Conservation (phyloP, 495 filamentous ascomycete species). For the Tetracladium marchalianum region DNA sequence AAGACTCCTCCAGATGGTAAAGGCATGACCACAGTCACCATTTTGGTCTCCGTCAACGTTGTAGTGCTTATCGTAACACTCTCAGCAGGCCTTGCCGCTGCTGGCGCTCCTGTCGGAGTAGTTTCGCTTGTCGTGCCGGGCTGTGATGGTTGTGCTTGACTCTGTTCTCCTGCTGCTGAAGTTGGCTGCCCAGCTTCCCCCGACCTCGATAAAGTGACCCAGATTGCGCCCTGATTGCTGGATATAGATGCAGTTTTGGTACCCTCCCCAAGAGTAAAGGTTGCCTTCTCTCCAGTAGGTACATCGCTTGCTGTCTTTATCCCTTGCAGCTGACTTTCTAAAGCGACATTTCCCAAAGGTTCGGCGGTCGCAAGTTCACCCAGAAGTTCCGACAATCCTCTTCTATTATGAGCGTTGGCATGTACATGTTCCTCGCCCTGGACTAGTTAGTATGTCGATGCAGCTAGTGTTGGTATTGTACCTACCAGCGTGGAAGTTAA, state of each 20-base stretch:
- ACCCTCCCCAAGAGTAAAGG: too few relatives aligned
- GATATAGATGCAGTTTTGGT: too few relatives aligned
- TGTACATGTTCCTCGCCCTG: slow-evolving; percentile 6
- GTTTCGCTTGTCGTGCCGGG: background rate
- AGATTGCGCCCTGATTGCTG: too few relatives aligned
- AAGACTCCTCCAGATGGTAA: too few relatives aligned
- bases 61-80: slow-evolving; percentile 5
- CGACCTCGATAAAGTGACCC: too few relatives aligned
- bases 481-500: slow-evolving; percentile 9
- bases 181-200: background rate
- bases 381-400: slow-evolving; percentile 13
- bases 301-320: too few relatives aligned
- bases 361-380: background rate
- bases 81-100: slow-evolving; percentile 3
- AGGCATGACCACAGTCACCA: too few relatives aligned
- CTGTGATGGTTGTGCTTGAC: background rate
- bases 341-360: background rate
- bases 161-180: background rate
- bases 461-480: slow-evolving; percentile 5
- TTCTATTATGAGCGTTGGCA: slow-evolving; percentile 1
- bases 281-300: too few relatives aligned
- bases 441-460: slow-evolving; percentile 1
- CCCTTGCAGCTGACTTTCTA: too few relatives aligned
- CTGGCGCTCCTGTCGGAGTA: slow-evolving; percentile 5
- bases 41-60: background rate